Conservation (phyloP, 2,329 filamentous ascomycete species). For the Emericellopsis cladophorae region DNA sequence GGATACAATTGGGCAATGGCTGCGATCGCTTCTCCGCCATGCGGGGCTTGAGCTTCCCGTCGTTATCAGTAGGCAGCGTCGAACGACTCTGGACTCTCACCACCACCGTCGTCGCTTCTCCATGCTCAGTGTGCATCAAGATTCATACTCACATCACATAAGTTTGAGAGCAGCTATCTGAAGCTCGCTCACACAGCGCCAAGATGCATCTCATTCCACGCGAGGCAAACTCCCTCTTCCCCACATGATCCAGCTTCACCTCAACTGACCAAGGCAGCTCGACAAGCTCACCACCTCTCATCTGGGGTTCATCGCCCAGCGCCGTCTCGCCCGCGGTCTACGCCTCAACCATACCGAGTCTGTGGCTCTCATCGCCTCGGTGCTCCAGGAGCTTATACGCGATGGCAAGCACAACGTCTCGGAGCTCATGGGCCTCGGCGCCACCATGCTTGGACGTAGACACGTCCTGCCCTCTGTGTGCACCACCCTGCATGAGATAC, state of each 20-base stretch:
- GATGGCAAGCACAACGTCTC: conserved; percentile 89
- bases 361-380: conserved; percentile 70
- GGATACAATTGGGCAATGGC: no score
- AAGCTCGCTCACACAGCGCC: no score
- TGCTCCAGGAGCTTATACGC: conserved; percentile 90
- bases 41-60: no score
- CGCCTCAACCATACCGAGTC: conserved; percentile 86
- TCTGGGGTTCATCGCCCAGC: conserved; percentile 75
- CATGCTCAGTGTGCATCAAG: no score
- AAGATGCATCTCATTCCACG: conserved; percentile 34
- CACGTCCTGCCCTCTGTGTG: conserved; percentile 80
- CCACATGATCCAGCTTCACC: background rate
- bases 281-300: conserved; percentile 94
- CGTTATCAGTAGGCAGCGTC: no score
- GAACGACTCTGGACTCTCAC: no score
- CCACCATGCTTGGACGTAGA: conserved; percentile 83
- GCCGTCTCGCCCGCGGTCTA: conserved; percentile 75
- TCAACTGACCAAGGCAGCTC: conserved; percentile 40
- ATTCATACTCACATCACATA: no score
- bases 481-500: conserved; percentile 67
- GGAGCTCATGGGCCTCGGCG: conserved; percentile 84
- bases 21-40: no score
- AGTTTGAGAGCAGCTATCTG: no score
- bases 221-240: conserved; percentile 23
- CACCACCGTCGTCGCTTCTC: no score